A percentile compares a stretch with the other conserved stretches of the same genome.
Evolutionary conservation across 2,329 filamentous ascomycete species (phyloP).

Genomic region (Colletotrichum plurivorum): DNA sequence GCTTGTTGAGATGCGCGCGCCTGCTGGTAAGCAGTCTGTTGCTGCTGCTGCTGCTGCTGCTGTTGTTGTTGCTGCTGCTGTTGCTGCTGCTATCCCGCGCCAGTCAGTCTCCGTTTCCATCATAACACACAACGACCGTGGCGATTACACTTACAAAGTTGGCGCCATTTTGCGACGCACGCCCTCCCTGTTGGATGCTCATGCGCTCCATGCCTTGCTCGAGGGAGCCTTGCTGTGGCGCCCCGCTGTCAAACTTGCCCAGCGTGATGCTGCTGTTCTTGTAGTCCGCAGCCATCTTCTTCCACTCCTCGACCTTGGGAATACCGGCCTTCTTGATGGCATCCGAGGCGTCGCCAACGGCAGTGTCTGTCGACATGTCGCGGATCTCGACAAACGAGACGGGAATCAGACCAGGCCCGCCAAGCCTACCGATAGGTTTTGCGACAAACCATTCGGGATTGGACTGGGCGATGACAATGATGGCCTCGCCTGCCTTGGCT

Average conservation of each 20-base stretch:
- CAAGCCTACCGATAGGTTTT: conserved; percentile 97
- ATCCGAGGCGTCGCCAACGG: conserved; percentile 85
- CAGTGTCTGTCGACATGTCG: conserved; percentile 89
- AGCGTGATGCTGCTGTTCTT: conserved; percentile 99
- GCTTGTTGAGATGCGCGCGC: conserved; percentile 47
- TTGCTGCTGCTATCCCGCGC: background rate
- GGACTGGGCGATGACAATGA: conserved; percentile 98
- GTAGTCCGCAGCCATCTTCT: conserved; percentile 99
- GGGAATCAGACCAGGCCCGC: conserved; percentile 93
- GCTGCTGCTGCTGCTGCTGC: conserved; percentile 49
- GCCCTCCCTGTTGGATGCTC: conserved; percentile 76
- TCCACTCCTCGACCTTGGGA: conserved; percentile 97
- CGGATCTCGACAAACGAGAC: conserved; percentile 97
- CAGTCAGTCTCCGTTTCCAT: background rate
- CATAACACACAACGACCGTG: background rate
- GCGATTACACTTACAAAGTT: conserved; percentile 59
- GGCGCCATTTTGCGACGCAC: conserved; percentile 62
- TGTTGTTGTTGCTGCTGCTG: conserved; percentile 19
- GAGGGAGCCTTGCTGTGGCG: conserved; percentile 61
- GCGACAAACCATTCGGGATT: conserved; percentile 99
- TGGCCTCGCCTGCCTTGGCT: conserved; percentile 94
- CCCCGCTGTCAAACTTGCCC: conserved; percentile 83
- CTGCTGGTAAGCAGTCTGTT: conserved; percentile 47
- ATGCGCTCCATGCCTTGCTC: conserved; percentile 83
- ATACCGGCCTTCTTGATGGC: conserved; percentile 92